Conservation (phyloP, 106 monocot genomes). For the Ottelia alismoides region DNA sequence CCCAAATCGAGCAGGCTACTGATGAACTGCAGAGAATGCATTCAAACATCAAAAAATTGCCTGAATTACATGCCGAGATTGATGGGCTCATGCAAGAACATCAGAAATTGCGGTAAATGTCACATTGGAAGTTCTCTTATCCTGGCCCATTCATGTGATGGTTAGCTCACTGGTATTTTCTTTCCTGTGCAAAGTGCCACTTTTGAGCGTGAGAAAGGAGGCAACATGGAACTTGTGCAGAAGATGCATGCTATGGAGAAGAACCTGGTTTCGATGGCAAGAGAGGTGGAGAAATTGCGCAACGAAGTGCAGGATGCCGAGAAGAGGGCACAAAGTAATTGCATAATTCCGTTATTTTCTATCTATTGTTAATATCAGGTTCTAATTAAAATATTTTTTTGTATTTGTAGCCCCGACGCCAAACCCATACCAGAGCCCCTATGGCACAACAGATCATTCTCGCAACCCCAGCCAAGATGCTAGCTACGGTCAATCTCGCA, state of each 20-base stretch:
- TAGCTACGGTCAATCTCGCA: too few relatives aligned
- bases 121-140: conserved; percentile 25
- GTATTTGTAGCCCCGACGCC: too few relatives aligned
- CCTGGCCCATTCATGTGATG: neutral
- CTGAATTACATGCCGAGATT: conserved; percentile 30
- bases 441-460: too few relatives aligned
- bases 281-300: conserved; percentile 51
- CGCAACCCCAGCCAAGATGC: too few relatives aligned
- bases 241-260: conserved; percentile 60
- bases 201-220: conserved; percentile 44
- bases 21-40: conserved; percentile 31
- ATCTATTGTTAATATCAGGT: too few relatives aligned
- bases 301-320: too few relatives aligned
- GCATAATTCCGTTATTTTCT: too few relatives aligned
- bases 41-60: conserved; percentile 25
- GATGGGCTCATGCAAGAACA: conserved; percentile 31
- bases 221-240: conserved; percentile 34
- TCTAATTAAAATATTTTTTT: too few relatives aligned
- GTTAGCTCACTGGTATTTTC: neutral
- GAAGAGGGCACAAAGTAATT: too few relatives aligned
- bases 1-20: conserved; percentile 29
- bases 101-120: too few relatives aligned
- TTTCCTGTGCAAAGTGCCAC: conserved; percentile 11
- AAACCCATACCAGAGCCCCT: too few relatives aligned
- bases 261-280: conserved; percentile 54